These are phyloP conservation scores for Colletotrichum lini DNA, from an alignment of 2,329 filamentous ascomycete species.

Conservation along the genomic window DNA sequence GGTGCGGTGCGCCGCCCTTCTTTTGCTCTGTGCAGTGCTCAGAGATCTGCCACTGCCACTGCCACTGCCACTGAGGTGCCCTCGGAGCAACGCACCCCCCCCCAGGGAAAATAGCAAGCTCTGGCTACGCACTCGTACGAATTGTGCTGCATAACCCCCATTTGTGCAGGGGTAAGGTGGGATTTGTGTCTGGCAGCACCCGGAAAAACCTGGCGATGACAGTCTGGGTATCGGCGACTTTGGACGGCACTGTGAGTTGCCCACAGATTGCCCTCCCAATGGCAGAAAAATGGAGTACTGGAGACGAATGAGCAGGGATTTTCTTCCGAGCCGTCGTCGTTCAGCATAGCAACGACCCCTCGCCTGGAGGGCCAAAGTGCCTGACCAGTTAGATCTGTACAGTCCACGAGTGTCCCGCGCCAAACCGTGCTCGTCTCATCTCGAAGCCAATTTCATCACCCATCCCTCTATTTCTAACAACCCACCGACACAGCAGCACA, in stretches of 20 bases:
- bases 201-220: conserved; percentile 37
- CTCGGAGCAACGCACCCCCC: conserved; percentile 18
- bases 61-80: conserved; percentile 12
- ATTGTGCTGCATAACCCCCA: conserved; percentile 24
- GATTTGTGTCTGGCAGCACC: background rate
- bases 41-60: conserved; percentile 11
- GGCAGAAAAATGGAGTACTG: conserved; percentile 23
- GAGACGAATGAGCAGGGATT: conserved; percentile 22
- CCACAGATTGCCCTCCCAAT: conserved; percentile 15
- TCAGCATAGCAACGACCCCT: conserved; percentile 19
- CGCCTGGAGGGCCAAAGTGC: background rate
- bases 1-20: conserved; percentile 39
- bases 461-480: conserved; percentile 3
- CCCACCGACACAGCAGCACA: conserved; percentile 15
- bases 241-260: conserved; percentile 19
- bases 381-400: background rate
- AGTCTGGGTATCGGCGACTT: conserved; percentile 6
- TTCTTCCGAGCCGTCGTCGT: conserved; percentile 21
- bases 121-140: background rate
- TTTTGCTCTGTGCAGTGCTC: conserved; percentile 33
- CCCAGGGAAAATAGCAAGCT: conserved; percentile 15
- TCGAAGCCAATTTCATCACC: conserved; percentile 2
- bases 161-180: conserved; percentile 8
- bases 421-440: conserved; percentile 33
- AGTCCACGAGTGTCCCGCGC: conserved; percentile 20